These are phyloP conservation scores for Meredithiella fracta DNA, from an alignment of 2,329 filamentous ascomycete genomes.

Conservation along the genomic window DNA sequence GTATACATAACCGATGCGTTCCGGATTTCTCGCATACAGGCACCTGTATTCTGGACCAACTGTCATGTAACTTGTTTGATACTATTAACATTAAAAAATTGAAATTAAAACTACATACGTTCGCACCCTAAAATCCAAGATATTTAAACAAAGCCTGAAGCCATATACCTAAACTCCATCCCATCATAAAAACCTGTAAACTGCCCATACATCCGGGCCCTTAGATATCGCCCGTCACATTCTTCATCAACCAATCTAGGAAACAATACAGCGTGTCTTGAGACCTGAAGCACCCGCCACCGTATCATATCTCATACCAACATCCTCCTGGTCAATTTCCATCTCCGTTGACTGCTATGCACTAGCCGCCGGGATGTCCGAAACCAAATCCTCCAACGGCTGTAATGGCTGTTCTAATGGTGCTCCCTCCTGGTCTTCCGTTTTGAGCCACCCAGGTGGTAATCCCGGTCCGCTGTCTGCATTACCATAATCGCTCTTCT, in stretches of 20 bases:
- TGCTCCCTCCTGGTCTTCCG: not conserved
- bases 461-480: slow-evolving; percentile 48
- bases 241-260: not conserved
- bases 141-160: not conserved
- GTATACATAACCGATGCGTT: not conserved
- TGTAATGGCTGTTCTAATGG: too few relatives aligned
- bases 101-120: not conserved
- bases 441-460: slow-evolving; percentile 35
- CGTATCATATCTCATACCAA: not conserved
- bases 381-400: not conserved
- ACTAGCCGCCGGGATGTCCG: not conserved
- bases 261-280: not conserved
- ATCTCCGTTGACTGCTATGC: not conserved
- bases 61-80: too few relatives aligned
- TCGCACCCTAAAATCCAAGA: not conserved
- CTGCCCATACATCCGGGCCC: not conserved
- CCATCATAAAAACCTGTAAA: not conserved
- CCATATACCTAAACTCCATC: not conserved
- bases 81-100: not conserved
- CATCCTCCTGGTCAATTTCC: too few relatives aligned
- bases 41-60: not conserved
- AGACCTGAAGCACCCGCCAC: not conserved
- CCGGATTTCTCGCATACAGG: not conserved
- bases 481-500: slow-evolving; percentile 51
- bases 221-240: not conserved